Base-by-base conservation (phyloP, 306 rosid species). In the Prinsepia uniflora region DNA sequence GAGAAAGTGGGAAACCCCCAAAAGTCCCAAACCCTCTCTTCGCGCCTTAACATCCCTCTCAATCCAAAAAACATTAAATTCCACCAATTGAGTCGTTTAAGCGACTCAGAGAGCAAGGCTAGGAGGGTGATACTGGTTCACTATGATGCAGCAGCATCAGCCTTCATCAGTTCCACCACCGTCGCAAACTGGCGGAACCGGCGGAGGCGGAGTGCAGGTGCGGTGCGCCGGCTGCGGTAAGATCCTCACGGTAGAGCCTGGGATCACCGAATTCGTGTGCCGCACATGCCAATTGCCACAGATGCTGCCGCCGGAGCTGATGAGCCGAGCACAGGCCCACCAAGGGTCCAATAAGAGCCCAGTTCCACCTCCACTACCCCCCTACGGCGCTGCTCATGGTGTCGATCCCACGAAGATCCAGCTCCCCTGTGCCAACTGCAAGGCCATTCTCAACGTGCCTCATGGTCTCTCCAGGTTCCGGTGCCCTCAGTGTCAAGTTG, bases 371-470 rank as follows among this genome's bases (percentile, higher is more conserved):
- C 58, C 63, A 56, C 76, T 48, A 42, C 72, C 66, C 63, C 73
- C 67, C 13, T 89, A 89, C 34, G 83, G 71, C 22, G 91, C 89
- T 9, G 91, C 96, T 0, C 99, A 84, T 20, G 97, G 97, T 71
- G 87, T 91, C 75, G 99, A 95, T 86, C 99, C 97, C 9, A 67
- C 99, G 61, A 95, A 95, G 96, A 87, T 95, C 87, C 99, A 95
- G 84, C 87, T 95, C 36, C 96, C 99, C 19, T 95, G 99, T 67
- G 97, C 96, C 45, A 78, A 83, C 30, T 95, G 99, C 63, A 91
- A 87, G 82, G 96, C 99, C 43, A 84, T 91, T 50, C 99, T 95
- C 70, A 91, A 95, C 76, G 99, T 95, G 19, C 99, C 99, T 57
- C 96, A 91, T 30, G 99, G 99, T 53, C 83, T 91, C 18, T 64